A percentile compares a stretch with the other conserved stretches of the same genome.
Conservation (phyloP, 805 yeast species). For the Millerozyma acaciae region DNA sequence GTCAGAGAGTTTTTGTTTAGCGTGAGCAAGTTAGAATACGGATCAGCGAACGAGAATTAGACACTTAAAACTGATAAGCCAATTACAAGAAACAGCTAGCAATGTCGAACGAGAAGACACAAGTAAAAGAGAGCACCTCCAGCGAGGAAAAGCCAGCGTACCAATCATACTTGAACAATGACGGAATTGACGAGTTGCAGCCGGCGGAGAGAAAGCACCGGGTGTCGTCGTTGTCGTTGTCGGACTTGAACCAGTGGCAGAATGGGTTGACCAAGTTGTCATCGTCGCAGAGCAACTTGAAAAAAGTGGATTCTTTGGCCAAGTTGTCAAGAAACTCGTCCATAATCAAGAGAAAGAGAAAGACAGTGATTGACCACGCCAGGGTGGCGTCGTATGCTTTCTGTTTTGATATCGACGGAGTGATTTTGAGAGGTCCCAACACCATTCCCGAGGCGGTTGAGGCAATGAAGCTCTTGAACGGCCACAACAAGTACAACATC, state of each 20-base stretch:
- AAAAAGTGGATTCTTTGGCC: constrained; percentile 42
- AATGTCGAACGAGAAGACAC: constrained; percentile 1
- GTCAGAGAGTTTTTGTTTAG: too few species aligned
- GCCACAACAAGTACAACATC: constrained; percentile 72
- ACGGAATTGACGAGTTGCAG: constrained; percentile 64
- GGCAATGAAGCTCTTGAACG: constrained; percentile 70
- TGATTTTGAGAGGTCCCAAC: constrained; percentile 77
- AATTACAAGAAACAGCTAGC: too few species aligned
- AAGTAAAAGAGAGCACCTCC: constrained; percentile 1
- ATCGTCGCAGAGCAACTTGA: constrained; percentile 33
- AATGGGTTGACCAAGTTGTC: constrained; percentile 40
- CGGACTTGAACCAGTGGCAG: constrained; percentile 65
- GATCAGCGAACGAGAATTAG: constrained; percentile 1
- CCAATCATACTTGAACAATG: constrained; percentile 64
- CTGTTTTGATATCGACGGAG: constrained; percentile 93
- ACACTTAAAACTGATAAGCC: background rate
- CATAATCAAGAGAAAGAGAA: constrained; percentile 45
- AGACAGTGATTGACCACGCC: constrained; percentile 57
- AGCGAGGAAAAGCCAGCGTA: constrained; percentile 18
- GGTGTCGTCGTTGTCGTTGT: constrained; percentile 62
- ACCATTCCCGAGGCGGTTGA: constrained; percentile 77
- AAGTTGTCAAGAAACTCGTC: constrained; percentile 45
- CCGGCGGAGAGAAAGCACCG: constrained; percentile 61
- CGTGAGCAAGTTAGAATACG: too few species aligned
- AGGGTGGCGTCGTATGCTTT: constrained; percentile 82